phyloP scores from a whole-genome alignment of 345 rosid genomes.

The Pseudoturritis turrita region DNA sequence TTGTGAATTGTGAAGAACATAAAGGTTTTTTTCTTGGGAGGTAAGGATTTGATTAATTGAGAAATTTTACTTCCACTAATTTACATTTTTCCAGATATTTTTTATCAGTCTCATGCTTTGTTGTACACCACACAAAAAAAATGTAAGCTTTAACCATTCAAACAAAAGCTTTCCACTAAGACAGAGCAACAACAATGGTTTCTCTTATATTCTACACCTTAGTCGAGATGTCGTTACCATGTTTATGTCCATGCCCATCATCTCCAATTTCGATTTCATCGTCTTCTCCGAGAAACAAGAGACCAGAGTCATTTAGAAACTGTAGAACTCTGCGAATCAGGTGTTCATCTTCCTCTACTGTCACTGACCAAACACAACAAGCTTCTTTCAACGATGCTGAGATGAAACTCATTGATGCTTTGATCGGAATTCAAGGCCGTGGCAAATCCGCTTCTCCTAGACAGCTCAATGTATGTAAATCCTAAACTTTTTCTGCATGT shows the following conservation, averaged over 20 bases:
- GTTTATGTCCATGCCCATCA: slow-evolving; percentile 23
- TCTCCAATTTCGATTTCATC: slow-evolving; percentile 12
- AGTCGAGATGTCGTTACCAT: slow-evolving; percentile 25
- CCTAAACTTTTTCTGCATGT: background rate
- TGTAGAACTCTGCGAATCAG: slow-evolving; percentile 1
- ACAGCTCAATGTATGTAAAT: slow-evolving; percentile 56
- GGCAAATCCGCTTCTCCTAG: slow-evolving; percentile 75
- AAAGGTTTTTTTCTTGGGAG: background rate
- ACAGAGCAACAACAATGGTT: slow-evolving; percentile 14
- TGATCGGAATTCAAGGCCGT: slow-evolving; percentile 91
- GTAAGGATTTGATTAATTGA: background rate
- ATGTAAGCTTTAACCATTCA: background rate
- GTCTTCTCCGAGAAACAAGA: slow-evolving; percentile 10
- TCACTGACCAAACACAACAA: slow-evolving; percentile 32
- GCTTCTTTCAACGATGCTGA: slow-evolving; percentile 58
- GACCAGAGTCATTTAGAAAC: background rate
- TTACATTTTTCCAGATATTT: background rate
- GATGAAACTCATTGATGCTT: slow-evolving; percentile 66
- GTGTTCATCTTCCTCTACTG: slow-evolving; percentile 29
- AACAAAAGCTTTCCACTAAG: background rate
- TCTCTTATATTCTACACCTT: slow-evolving; percentile 8
- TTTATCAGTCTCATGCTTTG: background rate
- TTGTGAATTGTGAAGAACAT: background rate
- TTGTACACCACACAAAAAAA: slow-evolving; percentile 32
- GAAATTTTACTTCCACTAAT: slow-evolving; percentile 15